phyloP scores from a whole-genome alignment of 768 basidiomycete genomes.

The Rhizopogon roseolus region DNA sequence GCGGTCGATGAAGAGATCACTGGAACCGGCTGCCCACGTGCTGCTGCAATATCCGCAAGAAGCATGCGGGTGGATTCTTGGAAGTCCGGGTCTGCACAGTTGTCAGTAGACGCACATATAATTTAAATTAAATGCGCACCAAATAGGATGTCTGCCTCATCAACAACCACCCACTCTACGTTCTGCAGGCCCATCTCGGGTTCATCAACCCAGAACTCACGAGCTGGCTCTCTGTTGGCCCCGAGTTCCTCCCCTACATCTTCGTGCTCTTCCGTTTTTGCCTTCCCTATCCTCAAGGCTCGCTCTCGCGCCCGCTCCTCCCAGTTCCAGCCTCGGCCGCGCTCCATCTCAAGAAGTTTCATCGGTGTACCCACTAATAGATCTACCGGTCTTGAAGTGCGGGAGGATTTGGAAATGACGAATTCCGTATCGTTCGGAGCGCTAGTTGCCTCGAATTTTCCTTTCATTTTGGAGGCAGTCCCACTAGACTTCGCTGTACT shows the following conservation, averaged over 20 bases:
- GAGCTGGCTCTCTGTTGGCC: slow-evolving; percentile 8
- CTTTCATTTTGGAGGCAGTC: slow-evolving; percentile 49
- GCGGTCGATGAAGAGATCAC: slow-evolving; percentile 14
- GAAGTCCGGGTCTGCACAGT: slow-evolving; percentile 70
- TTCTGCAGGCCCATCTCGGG: slow-evolving; percentile 60
- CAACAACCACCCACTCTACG: slow-evolving; percentile 86
- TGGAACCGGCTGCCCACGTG: slow-evolving; percentile 32
- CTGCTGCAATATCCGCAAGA: slow-evolving; percentile 64
- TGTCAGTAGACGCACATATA: not conserved
- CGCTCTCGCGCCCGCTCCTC: slow-evolving; percentile 23
- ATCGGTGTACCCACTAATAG: slow-evolving; percentile 61
- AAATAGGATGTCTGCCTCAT: slow-evolving; percentile 89
- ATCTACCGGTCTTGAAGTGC: slow-evolving; percentile 35
- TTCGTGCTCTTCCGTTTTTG: slow-evolving; percentile 23
- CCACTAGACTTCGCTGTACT: slow-evolving; percentile 19
- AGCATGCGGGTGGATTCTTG: slow-evolving; percentile 65
- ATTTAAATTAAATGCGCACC: slow-evolving; percentile 39
- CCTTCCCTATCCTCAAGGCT: slow-evolving; percentile 18
- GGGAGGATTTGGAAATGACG: slow-evolving; percentile 17
- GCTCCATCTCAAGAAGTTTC: slow-evolving; percentile 57
- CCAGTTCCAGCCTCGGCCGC: slow-evolving; percentile 51
- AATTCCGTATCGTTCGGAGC: slow-evolving; percentile 16
- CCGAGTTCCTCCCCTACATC: slow-evolving; percentile 19
- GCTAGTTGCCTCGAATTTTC: slow-evolving; percentile 20
- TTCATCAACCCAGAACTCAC: slow-evolving; percentile 39